phyloP scores from a whole-genome alignment of 2,329 filamentous ascomycete species.

The Verticillium longisporum region DNA sequence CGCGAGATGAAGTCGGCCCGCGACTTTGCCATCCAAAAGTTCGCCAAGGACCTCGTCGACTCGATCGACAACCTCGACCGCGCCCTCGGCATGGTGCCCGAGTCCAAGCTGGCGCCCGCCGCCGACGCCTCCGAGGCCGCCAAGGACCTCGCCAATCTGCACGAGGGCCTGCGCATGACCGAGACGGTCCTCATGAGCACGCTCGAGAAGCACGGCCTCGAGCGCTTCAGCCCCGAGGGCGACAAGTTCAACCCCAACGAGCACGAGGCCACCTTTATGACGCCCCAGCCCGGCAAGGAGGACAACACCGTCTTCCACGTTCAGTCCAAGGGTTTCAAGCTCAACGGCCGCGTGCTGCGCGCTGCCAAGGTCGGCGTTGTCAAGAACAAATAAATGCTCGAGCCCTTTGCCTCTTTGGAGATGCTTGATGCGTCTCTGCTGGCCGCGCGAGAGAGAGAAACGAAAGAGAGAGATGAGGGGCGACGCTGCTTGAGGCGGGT shows the following conservation, averaged over 20 bases:
- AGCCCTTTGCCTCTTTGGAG: neutral
- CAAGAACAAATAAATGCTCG: conserved; percentile 56
- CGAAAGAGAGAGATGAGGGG: neutral
- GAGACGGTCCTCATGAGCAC: conserved; percentile 81
- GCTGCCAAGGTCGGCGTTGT: conserved; percentile 95
- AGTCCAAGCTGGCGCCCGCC: conserved; percentile 58
- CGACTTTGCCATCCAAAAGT: conserved; percentile 92
- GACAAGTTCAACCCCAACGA: conserved; percentile 94
- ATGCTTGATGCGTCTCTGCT: neutral
- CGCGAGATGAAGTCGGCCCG: conserved; percentile 82
- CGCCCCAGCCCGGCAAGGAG: conserved; percentile 79
- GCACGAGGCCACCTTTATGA: conserved; percentile 95
- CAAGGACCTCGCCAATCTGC: conserved; percentile 71
- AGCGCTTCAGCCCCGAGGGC: conserved; percentile 75
- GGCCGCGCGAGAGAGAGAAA: neutral
- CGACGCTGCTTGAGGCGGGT: neutral
- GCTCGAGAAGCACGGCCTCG: conserved; percentile 87
- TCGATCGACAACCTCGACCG: conserved; percentile 96
- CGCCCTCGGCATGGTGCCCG: conserved; percentile 71
- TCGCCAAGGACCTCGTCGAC: conserved; percentile 91
- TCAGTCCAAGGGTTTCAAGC: conserved; percentile 91
- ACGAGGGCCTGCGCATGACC: conserved; percentile 93
- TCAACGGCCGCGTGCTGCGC: conserved; percentile 84
- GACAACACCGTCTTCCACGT: conserved; percentile 85
- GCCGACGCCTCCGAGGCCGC: conserved; percentile 26